These are phyloP conservation scores for Neofusicoccum umdonicola DNA, from an alignment of 2,329 filamentous ascomycete genomes.

Conservation along the genomic window DNA sequence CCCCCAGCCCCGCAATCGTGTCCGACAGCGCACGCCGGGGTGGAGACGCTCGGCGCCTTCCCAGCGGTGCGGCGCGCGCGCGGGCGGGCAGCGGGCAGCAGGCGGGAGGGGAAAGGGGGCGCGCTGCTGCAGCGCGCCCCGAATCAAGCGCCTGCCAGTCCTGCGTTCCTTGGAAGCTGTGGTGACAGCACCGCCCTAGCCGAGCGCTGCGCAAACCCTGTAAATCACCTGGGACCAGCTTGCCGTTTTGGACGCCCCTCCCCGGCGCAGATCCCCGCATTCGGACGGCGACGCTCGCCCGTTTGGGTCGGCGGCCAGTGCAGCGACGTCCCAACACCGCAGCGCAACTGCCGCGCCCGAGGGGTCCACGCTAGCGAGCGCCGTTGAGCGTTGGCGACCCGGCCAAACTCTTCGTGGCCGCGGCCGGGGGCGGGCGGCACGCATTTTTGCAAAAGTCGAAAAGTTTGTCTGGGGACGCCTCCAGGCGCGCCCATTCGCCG, in stretches of 20 bases:
- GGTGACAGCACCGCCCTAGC: background rate
- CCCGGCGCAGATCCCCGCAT: slow-evolving; percentile 6
- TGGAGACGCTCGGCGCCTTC: background rate
- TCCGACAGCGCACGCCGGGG: background rate
- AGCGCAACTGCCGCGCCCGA: background rate
- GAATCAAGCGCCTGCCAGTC: background rate
- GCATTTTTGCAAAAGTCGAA: no score
- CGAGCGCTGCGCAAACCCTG: background rate
- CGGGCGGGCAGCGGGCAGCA: background rate
- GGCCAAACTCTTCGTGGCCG: background rate
- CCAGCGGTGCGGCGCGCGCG: background rate
- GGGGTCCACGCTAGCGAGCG: background rate
- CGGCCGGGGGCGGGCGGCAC: background rate
- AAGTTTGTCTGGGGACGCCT: background rate
- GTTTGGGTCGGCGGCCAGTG: background rate
- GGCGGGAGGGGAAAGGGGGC: background rate
- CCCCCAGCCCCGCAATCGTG: slow-evolving; percentile 3
- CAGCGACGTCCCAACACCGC: background rate
- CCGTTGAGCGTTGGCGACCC: background rate
- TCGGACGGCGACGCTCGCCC: background rate
- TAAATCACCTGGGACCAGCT: background rate
- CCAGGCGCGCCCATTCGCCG: background rate
- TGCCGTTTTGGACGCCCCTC: background rate
- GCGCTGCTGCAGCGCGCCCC: background rate
- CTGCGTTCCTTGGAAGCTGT: background rate